Conservation (phyloP, 257 asterid genomes). For the Ballota nigra region DNA sequence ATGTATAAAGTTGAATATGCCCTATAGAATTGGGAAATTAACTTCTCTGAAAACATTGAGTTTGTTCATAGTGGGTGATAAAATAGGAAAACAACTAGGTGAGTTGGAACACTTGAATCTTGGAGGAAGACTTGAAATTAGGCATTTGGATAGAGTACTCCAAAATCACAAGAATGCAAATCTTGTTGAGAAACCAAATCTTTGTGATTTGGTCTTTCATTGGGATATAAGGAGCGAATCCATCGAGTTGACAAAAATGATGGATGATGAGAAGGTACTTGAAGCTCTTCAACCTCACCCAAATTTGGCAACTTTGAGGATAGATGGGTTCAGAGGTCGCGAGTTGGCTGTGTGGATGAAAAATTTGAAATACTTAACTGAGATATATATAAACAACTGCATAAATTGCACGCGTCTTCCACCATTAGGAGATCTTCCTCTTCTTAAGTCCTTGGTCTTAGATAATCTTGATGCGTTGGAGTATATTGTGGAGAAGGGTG, state of each 20-base stretch:
- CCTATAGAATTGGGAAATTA: too few relatives aligned
- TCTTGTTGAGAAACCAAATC: too few relatives aligned
- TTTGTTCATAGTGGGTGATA: too few relatives aligned
- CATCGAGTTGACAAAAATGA: not conserved
- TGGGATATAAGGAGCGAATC: not conserved
- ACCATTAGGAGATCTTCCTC: not conserved
- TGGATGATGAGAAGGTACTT: too few relatives aligned
- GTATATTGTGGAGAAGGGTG: not conserved
- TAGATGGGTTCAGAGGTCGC: not conserved
- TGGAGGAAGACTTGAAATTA: too few relatives aligned
- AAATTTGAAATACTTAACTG: not conserved
- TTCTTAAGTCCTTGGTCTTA: not conserved
- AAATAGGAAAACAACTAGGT: too few relatives aligned
- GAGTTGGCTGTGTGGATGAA: not conserved
- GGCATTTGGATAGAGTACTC: too few relatives aligned
- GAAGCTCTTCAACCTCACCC: not conserved
- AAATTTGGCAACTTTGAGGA: not conserved
- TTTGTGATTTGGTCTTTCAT: not conserved
- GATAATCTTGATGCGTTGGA: not conserved
- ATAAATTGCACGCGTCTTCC: not conserved
- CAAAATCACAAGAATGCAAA: too few relatives aligned
- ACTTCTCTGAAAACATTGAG: too few relatives aligned
- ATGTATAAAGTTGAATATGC: too few relatives aligned
- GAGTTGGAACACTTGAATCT: too few relatives aligned
- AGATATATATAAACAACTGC: not conserved